Conservation (phyloP, 805 yeast genomes). For the Saccharomyces jurei region DNA sequence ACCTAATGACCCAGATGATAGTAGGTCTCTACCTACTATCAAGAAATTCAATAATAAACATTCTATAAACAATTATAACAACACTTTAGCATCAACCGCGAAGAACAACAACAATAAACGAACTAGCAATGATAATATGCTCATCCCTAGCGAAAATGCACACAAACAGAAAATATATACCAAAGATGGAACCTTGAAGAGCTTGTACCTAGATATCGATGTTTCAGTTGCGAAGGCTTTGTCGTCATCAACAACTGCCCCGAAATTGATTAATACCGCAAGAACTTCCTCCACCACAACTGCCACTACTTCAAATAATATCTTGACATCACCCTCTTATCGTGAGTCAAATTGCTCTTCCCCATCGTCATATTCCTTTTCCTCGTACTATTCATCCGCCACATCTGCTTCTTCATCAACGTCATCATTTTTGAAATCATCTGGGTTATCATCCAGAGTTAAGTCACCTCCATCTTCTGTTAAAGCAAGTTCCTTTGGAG, state of each 20-base stretch:
- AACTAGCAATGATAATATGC: not conserved
- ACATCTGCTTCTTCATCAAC: slow-evolving; percentile 5
- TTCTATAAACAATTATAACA: slow-evolving; percentile 2
- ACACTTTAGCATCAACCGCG: not conserved
- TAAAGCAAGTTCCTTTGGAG: slow-evolving; percentile 3
- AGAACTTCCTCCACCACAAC: not conserved
- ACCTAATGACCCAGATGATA: slow-evolving; percentile 41
- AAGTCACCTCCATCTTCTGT: not conserved
- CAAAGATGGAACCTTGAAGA: not conserved
- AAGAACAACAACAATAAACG: not conserved
- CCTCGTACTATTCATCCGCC: slow-evolving; percentile 3
- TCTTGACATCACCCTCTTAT: not conserved
- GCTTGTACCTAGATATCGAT: slow-evolving; percentile 26
- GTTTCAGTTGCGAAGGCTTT: slow-evolving; percentile 31
- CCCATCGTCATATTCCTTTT: slow-evolving; percentile 2
- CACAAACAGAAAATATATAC: not conserved
- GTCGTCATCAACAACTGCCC: slow-evolving; percentile 5
- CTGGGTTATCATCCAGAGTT: not conserved
- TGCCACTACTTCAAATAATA: slow-evolving; percentile 2
- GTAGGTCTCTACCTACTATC: slow-evolving; percentile 36
- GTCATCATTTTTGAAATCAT: slow-evolving; percentile 1
- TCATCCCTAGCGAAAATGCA: not conserved
- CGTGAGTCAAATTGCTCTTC: slow-evolving; percentile 1
- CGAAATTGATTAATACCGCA: not conserved
- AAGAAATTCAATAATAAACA: slow-evolving; percentile 10